Conservation (phyloP, 208 protist genomes). For the Leishmania mexicana region DNA sequence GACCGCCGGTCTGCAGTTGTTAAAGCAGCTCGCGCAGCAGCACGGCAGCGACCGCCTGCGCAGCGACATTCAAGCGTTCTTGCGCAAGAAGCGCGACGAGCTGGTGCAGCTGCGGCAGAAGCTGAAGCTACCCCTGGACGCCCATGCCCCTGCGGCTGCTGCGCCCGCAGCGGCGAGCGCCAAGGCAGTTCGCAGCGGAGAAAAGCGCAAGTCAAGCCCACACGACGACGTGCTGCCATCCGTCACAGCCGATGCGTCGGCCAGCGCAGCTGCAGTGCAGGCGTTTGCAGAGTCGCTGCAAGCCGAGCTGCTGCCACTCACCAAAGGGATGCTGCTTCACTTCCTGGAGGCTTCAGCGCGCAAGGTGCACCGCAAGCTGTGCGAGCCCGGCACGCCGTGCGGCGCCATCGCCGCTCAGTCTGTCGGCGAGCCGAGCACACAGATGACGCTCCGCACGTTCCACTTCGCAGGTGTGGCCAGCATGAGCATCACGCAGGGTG, state of each 20-base stretch:
- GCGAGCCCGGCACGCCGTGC: slow-evolving; percentile 98
- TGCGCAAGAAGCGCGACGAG: slow-evolving; percentile 58
- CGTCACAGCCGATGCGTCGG: background rate
- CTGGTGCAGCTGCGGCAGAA: slow-evolving; percentile 54
- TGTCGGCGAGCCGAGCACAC: slow-evolving; percentile 99
- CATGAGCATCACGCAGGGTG: slow-evolving; percentile 98
- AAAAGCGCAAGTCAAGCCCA: slow-evolving; percentile 1
- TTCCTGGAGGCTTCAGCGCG: slow-evolving; percentile 75
- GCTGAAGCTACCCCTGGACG: slow-evolving; percentile 48
- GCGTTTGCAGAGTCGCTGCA: slow-evolving; percentile 53
- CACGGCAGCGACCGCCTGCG: slow-evolving; percentile 71
- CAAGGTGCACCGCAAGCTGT: slow-evolving; percentile 87
- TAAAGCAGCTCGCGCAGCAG: slow-evolving; percentile 25
- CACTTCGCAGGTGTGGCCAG: slow-evolving; percentile 99
- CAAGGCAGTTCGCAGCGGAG: background rate
- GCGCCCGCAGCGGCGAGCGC: background rate
- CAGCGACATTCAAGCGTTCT: slow-evolving; percentile 78
- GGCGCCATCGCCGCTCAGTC: slow-evolving; percentile 99
- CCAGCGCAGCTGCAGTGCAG: slow-evolving; percentile 3
- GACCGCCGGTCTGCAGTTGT: slow-evolving; percentile 8
- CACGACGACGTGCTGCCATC: background rate
- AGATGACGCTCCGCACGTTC: slow-evolving; percentile 99
- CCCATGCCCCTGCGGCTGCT: background rate
- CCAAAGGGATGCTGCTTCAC: slow-evolving; percentile 58
- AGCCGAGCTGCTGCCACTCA: slow-evolving; percentile 77